Percentiles rank a stretch among this genome's conserved stretches.
Conservation (phyloP, 495 filamentous ascomycete species). For the Filosporella fistucella region DNA sequence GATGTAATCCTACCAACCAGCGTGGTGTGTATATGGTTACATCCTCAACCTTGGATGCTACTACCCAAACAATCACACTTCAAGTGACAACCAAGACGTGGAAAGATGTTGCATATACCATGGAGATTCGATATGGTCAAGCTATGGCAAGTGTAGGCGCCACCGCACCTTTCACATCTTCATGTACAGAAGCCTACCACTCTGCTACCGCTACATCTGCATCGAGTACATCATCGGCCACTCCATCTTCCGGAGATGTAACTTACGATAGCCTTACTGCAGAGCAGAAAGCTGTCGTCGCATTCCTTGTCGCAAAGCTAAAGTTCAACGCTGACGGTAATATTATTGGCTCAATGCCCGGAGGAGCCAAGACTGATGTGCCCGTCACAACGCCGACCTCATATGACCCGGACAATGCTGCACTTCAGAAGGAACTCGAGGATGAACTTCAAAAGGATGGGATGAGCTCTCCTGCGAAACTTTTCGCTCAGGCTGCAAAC, state of each 20-base stretch:
- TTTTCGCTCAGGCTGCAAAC: neutral
- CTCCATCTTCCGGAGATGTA: neutral
- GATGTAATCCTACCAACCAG: neutral
- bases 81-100: neutral
- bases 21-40: slow-evolving; percentile 1
- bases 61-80: neutral
- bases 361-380: too few species aligned
- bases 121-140: neutral
- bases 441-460: neutral
- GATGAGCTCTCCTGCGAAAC: neutral
- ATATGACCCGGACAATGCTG: too few species aligned
- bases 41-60: neutral
- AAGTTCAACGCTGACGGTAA: slow-evolving; percentile 1
- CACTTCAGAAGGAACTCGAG: neutral
- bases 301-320: neutral
- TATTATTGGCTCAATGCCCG: neutral
- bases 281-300: neutral
- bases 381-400: too few species aligned
- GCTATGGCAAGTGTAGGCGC: neutral
- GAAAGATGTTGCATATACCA: slow-evolving; percentile 3
- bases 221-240: neutral
- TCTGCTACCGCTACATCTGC: neutral
- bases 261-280: neutral
- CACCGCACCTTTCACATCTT: neutral
- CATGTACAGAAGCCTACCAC: too few species aligned